These are phyloP conservation scores for Agastache rugosa DNA, from an alignment of 257 asterid species.

Conservation along the genomic window DNA sequence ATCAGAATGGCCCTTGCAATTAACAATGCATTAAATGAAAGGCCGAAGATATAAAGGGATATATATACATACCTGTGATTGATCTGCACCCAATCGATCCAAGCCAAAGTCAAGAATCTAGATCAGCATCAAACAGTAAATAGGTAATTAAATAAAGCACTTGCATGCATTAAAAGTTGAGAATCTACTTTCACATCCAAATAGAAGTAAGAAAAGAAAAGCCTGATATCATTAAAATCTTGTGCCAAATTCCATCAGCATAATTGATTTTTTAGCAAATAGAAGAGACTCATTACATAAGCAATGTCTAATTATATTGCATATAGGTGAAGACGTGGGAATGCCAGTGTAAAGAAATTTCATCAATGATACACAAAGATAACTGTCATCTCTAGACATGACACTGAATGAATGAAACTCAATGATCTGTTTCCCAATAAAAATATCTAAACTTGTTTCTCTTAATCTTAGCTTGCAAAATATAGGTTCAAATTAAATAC, in stretches of 20 bases:
- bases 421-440: conserved; percentile 25
- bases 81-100: conserved; percentile 96
- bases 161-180: conserved; percentile 26
- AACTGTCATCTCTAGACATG: conserved; percentile 17
- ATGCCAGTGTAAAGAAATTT: conserved; percentile 19
- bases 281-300: conserved; percentile 15
- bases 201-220: conserved; percentile 5
- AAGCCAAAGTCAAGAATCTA: conserved; percentile 97
- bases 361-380: conserved; percentile 19
- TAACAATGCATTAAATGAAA: background rate
- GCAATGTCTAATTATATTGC: conserved; percentile 24
- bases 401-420: conserved; percentile 16
- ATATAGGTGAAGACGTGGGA: background rate
- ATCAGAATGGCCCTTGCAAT: conserved; percentile 13
- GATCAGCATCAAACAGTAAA: conserved; percentile 43
- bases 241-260: background rate
- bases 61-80: conserved; percentile 70
- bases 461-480: conserved; percentile 17
- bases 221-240: conserved; percentile 11
- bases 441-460: conserved; percentile 19
- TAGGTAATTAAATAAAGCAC: conserved; percentile 38
- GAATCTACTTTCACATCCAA: conserved; percentile 22
- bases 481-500: background rate
- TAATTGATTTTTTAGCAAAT: background rate
- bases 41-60: conserved; percentile 28